A percentile compares a stretch with the other conserved stretches of the same genome.
phyloP scores from a whole-genome alignment of 73 alveolate genomes.

The Stentor roeselii region DNA sequence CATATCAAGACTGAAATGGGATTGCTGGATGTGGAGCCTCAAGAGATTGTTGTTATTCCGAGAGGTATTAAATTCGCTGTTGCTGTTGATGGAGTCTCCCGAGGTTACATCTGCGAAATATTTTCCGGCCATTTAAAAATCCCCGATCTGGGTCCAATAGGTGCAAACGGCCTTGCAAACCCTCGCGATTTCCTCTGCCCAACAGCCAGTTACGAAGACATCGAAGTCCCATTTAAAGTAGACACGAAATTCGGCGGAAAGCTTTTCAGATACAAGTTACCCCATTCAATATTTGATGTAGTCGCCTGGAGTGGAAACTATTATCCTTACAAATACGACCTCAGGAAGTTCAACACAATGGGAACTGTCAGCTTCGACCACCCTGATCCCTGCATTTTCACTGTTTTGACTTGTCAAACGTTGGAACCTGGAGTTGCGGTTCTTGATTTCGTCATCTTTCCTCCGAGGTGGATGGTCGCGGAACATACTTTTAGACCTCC shows the following conservation, averaged over 20 bases:
- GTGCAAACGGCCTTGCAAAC: slow-evolving; percentile 86
- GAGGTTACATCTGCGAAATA: slow-evolving; percentile 84
- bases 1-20: slow-evolving; percentile 79
- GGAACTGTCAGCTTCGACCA: slow-evolving; percentile 86
- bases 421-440: slow-evolving; percentile 89
- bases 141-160: slow-evolving; percentile 94
- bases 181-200: slow-evolving; percentile 79
- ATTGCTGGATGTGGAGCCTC: slow-evolving; percentile 53
- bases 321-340: slow-evolving; percentile 76
- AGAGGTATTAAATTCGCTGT: slow-evolving; percentile 86
- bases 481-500: slow-evolving; percentile 94
- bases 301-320: slow-evolving; percentile 95
- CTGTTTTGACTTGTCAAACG: slow-evolving; percentile 80
- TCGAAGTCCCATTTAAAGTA: slow-evolving; percentile 51
- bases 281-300: slow-evolving; percentile 75
- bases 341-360: slow-evolving; percentile 67
- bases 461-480: slow-evolving; percentile 84
- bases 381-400: slow-evolving; percentile 91
- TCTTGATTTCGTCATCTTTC: slow-evolving; percentile 87
- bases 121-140: slow-evolving; percentile 68
- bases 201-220: slow-evolving; percentile 70
- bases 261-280: slow-evolving; percentile 45
- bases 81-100: slow-evolving; percentile 41
- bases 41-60: slow-evolving; percentile 70
- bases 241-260: slow-evolving; percentile 63